Conservation (phyloP, 257 asterid genomes). For the Cinchona pubescens region DNA sequence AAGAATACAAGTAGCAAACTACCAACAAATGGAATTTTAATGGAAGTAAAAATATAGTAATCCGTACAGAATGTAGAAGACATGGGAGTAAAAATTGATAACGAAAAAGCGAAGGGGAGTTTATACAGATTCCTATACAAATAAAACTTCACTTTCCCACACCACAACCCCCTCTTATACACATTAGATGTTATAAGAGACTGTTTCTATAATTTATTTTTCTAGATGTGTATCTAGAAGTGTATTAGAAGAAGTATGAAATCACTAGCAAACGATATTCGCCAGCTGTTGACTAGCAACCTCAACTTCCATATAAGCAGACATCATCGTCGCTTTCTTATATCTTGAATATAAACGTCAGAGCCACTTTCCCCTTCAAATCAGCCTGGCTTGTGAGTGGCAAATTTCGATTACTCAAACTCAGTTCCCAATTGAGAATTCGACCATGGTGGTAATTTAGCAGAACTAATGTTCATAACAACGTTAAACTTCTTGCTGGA, state of each 20-base stretch:
- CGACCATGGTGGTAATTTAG: background rate
- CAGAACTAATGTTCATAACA: conserved; percentile 21
- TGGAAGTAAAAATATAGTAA: background rate
- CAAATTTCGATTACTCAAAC: conserved; percentile 22
- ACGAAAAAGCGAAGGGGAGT: conserved; percentile 1
- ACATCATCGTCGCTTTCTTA: conserved; percentile 32
- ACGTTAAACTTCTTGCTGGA: conserved; percentile 24
- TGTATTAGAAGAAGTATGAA: background rate
- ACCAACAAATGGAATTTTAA: conserved; percentile 21
- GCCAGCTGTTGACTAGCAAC: background rate
- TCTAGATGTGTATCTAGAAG: too few relatives aligned
- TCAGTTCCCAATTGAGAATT: conserved; percentile 17
- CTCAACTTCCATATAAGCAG: conserved; percentile 26
- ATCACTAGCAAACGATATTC: conserved; percentile 4
- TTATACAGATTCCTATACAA: conserved; percentile 8
- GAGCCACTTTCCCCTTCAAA: conserved; percentile 39
- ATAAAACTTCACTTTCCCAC: too few relatives aligned
- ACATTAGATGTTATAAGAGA: too few relatives aligned
- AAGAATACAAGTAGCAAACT: background rate
- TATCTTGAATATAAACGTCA: conserved; percentile 39
- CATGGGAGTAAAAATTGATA: background rate
- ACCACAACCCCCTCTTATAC: too few relatives aligned
- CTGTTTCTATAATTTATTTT: too few relatives aligned
- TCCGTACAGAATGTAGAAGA: background rate
- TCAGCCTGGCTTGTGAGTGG: conserved; percentile 27